Evolutionary conservation across 2,329 filamentous ascomycete genomes (phyloP).

Genomic region (Fusarium verrucosum): DNA sequence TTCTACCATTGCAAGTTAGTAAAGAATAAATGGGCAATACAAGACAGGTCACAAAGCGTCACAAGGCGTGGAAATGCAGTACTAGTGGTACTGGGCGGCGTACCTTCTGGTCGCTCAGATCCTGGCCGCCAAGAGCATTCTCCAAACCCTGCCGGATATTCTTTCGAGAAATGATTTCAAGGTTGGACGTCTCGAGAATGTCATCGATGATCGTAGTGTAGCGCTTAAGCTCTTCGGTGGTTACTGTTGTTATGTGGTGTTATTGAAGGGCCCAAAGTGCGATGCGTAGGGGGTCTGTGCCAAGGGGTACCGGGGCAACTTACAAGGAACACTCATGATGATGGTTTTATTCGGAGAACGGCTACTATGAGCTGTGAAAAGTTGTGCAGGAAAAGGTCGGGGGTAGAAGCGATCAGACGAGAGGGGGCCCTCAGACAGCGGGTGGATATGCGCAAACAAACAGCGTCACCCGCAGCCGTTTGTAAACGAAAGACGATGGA

Average conservation of each 20-base stretch:
- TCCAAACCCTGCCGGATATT: conserved; percentile 68
- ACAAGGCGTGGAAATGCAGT: background rate
- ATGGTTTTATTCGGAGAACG: conserved; percentile 2
- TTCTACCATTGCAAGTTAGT: conserved; percentile 50
- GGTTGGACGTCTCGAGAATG: conserved; percentile 66
- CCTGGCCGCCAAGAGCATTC: conserved; percentile 63
- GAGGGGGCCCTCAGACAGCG: conserved; percentile 14
- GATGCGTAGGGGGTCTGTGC: conserved; percentile 9
- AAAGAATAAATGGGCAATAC: background rate
- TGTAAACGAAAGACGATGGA: conserved; percentile 11
- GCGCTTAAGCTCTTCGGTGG: conserved; percentile 57
- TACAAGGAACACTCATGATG: conserved; percentile 45
- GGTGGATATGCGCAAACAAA: conserved; percentile 33
- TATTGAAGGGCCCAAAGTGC: background rate
- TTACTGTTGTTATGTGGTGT: conserved; percentile 53
- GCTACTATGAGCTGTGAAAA: conserved; percentile 1
- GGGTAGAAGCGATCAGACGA: conserved; percentile 10
- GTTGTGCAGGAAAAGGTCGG: conserved; percentile 18
- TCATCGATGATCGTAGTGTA: conserved; percentile 69
- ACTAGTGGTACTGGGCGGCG: conserved; percentile 5
- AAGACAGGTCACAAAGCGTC: background rate
- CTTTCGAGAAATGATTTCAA: conserved; percentile 71
- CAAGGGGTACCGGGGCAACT: conserved; percentile 14
- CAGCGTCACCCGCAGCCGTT: conserved; percentile 10
- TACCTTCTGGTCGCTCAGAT: conserved; percentile 69